These are phyloP conservation scores for Protomyces gravidus DNA, from an alignment of 1,139 yeast genomes.

Conservation along the genomic window DNA sequence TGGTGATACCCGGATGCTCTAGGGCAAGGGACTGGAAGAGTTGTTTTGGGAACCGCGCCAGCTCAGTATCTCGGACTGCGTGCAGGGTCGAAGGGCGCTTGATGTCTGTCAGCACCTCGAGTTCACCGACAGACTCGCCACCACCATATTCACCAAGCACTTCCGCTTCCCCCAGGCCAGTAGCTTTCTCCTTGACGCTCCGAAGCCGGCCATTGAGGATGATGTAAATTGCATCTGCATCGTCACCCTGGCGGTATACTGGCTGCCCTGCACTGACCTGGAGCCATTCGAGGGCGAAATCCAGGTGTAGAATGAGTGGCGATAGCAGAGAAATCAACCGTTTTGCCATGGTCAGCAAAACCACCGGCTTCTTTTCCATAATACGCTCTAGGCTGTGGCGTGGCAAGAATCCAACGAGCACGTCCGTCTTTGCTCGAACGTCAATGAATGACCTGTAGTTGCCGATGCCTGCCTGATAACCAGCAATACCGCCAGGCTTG, in stretches of 20 bases:
- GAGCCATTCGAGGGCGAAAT: constrained; percentile 93
- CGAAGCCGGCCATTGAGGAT: constrained; percentile 87
- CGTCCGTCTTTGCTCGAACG: constrained; percentile 55
- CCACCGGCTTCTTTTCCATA: constrained; percentile 69
- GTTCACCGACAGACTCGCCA: constrained; percentile 92
- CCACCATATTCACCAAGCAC: constrained; percentile 80
- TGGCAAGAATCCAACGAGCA: constrained; percentile 69
- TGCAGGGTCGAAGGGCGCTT: constrained; percentile 67
- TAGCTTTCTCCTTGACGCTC: constrained; percentile 45
- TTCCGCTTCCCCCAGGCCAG: constrained; percentile 39
- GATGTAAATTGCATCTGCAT: constrained; percentile 87
- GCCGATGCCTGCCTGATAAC: constrained; percentile 74
- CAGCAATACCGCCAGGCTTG: constrained; percentile 77
- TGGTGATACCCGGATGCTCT: constrained; percentile 82
- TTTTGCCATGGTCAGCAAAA: constrained; percentile 73
- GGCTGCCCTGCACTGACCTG: constrained; percentile 81
- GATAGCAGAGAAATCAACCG: constrained; percentile 64
- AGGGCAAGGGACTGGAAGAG: constrained; percentile 78
- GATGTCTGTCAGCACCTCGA: constrained; percentile 85
- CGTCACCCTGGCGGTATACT: constrained; percentile 70
- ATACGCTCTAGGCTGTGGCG: constrained; percentile 59
- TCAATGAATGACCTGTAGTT: constrained; percentile 77
- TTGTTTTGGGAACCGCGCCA: constrained; percentile 87
- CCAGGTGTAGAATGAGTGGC: constrained; percentile 65
- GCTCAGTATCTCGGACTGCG: constrained; percentile 89